phyloP scores from a whole-genome alignment of 2,329 filamentous ascomycete species.

The Xylaria sp. region DNA sequence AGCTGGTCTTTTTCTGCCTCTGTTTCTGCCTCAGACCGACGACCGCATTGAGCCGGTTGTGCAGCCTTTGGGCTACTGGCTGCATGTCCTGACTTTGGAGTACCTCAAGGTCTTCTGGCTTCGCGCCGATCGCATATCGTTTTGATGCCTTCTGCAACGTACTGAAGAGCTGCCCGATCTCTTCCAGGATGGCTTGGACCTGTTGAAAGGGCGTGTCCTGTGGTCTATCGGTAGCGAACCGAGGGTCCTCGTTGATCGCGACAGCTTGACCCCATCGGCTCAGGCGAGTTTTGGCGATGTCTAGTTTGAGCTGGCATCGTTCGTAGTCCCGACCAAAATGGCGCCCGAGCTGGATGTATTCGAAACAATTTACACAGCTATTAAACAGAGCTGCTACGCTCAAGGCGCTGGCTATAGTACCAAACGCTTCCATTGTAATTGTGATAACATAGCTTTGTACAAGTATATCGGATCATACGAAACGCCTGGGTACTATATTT shows the following conservation, averaged over 20 bases:
- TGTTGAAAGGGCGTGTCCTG: constrained; percentile 32
- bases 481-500: neutral
- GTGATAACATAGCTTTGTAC: neutral
- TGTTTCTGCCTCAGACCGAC: constrained; percentile 20
- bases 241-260: constrained; percentile 46
- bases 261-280: constrained; percentile 52
- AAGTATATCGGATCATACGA: neutral
- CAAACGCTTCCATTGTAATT: constrained; percentile 39
- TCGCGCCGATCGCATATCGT: constrained; percentile 38
- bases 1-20: neutral
- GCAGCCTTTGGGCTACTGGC: constrained; percentile 30
- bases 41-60: constrained; percentile 27
- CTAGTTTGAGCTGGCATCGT: constrained; percentile 49
- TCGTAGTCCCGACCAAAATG: constrained; percentile 52
- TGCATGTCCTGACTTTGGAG: constrained; percentile 24
- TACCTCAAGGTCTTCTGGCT: constrained; percentile 28
- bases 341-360: constrained; percentile 54
- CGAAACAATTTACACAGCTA: constrained; percentile 54
- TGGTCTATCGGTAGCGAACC: constrained; percentile 37
- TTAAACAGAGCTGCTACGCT: constrained; percentile 53
- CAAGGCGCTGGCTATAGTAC: constrained; percentile 46
- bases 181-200: constrained; percentile 41
- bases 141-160: constrained; percentile 40
- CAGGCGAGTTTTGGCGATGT: constrained; percentile 49
- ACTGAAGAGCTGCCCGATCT: constrained; percentile 46